Evolutionary conservation across 805 yeast species (phyloP).

Genomic region (Pichia cephalocereana): DNA sequence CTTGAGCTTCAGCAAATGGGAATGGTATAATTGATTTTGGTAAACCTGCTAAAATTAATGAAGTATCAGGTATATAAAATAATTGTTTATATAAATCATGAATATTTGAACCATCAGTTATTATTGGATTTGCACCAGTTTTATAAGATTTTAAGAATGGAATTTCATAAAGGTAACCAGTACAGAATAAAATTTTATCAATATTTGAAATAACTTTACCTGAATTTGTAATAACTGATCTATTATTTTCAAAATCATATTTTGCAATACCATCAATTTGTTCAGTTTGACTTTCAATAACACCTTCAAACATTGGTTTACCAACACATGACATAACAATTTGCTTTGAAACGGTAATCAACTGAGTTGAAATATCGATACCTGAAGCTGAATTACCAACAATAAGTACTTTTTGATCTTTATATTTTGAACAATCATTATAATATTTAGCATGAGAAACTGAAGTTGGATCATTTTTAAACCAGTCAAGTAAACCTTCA

Average conservation of each 20-base stretch:
- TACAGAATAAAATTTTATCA: conserved; percentile 57
- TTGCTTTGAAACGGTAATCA: conserved; percentile 21
- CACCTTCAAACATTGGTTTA: conserved; percentile 23
- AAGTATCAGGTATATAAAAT: conserved; percentile 37
- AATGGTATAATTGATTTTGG: conserved; percentile 41
- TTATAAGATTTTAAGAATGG: conserved; percentile 45
- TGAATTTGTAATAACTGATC: conserved; percentile 36
- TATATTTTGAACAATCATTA: conserved; percentile 24
- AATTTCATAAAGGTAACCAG: conserved; percentile 61
- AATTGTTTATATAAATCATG: conserved; percentile 36
- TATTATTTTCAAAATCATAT: conserved; percentile 19
- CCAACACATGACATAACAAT: conserved; percentile 24
- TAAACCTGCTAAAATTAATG: conserved; percentile 33
- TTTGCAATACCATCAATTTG: conserved; percentile 19
- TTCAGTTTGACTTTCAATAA: conserved; percentile 17
- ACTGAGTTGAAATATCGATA: conserved; percentile 39
- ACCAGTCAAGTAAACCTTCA: conserved; percentile 31
- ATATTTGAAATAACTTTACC: conserved; percentile 38
- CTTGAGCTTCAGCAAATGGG: conserved; percentile 42
- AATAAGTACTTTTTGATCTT: conserved; percentile 27
- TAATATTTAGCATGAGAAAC: conserved; percentile 39
- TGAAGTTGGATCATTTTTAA: conserved; percentile 21
- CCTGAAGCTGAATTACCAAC: conserved; percentile 59
- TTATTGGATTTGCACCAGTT: conserved; percentile 19
- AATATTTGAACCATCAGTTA: conserved; percentile 29